phyloP scores from a whole-genome alignment of 331 rosid genomes.

The Quercus tomentella region DNA sequence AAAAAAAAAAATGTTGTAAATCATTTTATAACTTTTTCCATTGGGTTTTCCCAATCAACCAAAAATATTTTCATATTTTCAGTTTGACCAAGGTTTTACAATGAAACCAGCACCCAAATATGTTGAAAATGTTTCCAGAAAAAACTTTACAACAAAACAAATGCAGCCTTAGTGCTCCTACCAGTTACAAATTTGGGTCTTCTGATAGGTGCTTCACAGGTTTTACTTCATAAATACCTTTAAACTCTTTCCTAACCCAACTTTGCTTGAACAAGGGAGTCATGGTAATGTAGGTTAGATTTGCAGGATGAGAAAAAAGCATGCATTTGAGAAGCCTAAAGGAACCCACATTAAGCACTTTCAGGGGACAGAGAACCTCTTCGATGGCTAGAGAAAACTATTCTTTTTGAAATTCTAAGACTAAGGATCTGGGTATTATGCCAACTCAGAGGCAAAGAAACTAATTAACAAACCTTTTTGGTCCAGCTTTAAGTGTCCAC shows the following conservation, averaged over 20 bases:
- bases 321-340: not conserved
- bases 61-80: no score
- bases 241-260: not conserved
- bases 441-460: not conserved
- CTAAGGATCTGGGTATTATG: not conserved
- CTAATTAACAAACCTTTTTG: not conserved
- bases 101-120: no score
- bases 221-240: not conserved
- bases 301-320: not conserved
- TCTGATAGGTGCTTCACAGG: not conserved
- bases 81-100: no score
- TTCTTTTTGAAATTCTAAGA: not conserved
- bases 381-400: not conserved
- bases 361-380: not conserved
- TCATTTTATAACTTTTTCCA: no score
- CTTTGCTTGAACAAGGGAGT: not conserved
- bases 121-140: no score
- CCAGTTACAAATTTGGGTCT: not conserved
- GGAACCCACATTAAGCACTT: not conserved
- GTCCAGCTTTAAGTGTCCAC: not conserved
- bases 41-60: no score
- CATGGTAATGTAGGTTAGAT: not conserved
- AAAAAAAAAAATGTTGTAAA: no score
- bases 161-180: not conserved
- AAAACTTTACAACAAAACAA: not conserved